phyloP scores from a whole-genome alignment of 306 rosid species.

The apple (Malus domestica) region ASM211411v1 NC_041795.1:25072501-25073000 shows the following conservation, averaged over 20 bases:
- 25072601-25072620: not conserved
- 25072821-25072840: not conserved
- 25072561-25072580: too few species aligned
- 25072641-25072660: too few species aligned
- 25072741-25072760: not conserved
- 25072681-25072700: not conserved
- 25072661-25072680: not conserved
- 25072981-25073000: slow-evolving; percentile 37
- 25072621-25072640: not conserved
- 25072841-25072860: not conserved
- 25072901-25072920: slow-evolving; percentile 51
- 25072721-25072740: not conserved
- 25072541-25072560: not conserved
- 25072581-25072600: not conserved
- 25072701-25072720: not conserved
- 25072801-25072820: not conserved
- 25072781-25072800: not conserved
- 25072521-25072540: not conserved
- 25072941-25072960: slow-evolving; percentile 81
- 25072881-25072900: slow-evolving; percentile 53
- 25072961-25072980: slow-evolving; percentile 75
- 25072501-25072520: not conserved
- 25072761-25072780: not conserved
- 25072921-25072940: slow-evolving; percentile 53
- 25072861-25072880: slow-evolving; percentile 26